Conservation (phyloP, 2,329 filamentous ascomycete genomes). For the Capronia coronata region DNA sequence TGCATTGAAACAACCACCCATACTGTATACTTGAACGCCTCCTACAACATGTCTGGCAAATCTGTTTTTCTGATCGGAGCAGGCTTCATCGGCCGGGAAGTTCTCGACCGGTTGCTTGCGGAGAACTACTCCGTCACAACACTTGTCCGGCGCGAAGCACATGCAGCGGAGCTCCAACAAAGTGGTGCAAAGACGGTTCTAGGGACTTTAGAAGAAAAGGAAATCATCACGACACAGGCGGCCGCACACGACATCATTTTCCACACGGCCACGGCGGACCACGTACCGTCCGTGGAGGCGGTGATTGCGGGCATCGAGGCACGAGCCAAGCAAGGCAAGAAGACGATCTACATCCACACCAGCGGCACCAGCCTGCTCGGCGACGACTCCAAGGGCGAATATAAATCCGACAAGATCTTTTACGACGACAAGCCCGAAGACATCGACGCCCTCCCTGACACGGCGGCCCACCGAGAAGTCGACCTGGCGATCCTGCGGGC, state of each 20-base stretch:
- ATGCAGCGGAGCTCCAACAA: slow-evolving; percentile 25
- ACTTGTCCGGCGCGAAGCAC: slow-evolving; percentile 21
- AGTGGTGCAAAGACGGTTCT: slow-evolving; percentile 37
- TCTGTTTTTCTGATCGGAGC: slow-evolving; percentile 25
- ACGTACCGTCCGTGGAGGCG: slow-evolving; percentile 42
- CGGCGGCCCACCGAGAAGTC: slow-evolving; percentile 42
- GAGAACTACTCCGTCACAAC: slow-evolving; percentile 41
- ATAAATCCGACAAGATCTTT: slow-evolving; percentile 38
- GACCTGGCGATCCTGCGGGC: slow-evolving; percentile 42
- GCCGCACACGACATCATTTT: slow-evolving; percentile 41
- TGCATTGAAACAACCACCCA: too few relatives aligned
- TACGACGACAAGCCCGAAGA: slow-evolving; percentile 38
- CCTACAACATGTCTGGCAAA: slow-evolving; percentile 11
- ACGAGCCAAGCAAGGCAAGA: slow-evolving; percentile 34
- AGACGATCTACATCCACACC: slow-evolving; percentile 47
- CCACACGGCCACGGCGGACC: slow-evolving; percentile 47
- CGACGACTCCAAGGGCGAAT: slow-evolving; percentile 35
- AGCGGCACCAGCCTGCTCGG: slow-evolving; percentile 40
- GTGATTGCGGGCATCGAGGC: slow-evolving; percentile 41
- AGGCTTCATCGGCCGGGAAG: slow-evolving; percentile 39
- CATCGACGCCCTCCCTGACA: slow-evolving; percentile 40
- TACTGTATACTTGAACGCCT: too few relatives aligned
- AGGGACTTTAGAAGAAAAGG: slow-evolving; percentile 40
- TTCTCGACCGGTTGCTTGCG: slow-evolving; percentile 41
- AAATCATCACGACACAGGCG: slow-evolving; percentile 36